A percentile compares a stretch with the other conserved stretches of the same genome.
phyloP scores from a whole-genome alignment of 495 filamentous ascomycete species.

The Tuber magnatum region DNA sequence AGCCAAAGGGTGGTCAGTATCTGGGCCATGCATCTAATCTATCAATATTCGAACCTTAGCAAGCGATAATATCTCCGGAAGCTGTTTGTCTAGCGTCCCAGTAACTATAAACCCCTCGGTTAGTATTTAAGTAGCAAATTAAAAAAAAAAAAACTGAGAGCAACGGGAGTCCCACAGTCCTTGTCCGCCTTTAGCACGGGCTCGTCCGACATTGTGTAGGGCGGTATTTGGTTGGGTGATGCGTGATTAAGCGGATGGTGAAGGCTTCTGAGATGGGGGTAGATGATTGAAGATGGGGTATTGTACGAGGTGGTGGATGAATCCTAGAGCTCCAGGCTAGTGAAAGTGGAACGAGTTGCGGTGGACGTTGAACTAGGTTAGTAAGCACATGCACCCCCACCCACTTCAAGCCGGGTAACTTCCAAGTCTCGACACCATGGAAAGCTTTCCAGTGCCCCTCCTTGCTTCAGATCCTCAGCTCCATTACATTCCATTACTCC shows the following conservation, averaged over 20 bases:
- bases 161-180: constrained; percentile 45
- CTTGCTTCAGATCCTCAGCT: not conserved
- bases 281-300: constrained; percentile 9
- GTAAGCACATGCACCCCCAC: not conserved
- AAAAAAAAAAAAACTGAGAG: not conserved
- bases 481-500: not conserved
- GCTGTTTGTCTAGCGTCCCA: constrained; percentile 83
- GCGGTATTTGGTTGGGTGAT: constrained; percentile 9
- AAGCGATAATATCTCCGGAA: constrained; percentile 80
- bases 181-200: constrained; percentile 52
- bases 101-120: constrained; percentile 46
- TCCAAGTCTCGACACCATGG: not conserved
- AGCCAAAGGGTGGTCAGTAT: constrained; percentile 14
- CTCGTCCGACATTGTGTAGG: constrained; percentile 41
- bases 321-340: not conserved
- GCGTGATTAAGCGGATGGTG: constrained; percentile 10
- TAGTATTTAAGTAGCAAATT: constrained; percentile 12
- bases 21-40: constrained; percentile 12
- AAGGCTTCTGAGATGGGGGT: constrained; percentile 10
- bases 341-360: not conserved
- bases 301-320: constrained; percentile 10
- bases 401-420: constrained; percentile 3
- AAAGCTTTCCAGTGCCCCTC: not conserved
- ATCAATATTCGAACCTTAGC: constrained; percentile 59
- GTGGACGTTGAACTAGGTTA: not conserved